These are phyloP conservation scores for Colletotrichum limetticola DNA, from an alignment of 2,329 filamentous ascomycete species.

Conservation along the genomic window DNA sequence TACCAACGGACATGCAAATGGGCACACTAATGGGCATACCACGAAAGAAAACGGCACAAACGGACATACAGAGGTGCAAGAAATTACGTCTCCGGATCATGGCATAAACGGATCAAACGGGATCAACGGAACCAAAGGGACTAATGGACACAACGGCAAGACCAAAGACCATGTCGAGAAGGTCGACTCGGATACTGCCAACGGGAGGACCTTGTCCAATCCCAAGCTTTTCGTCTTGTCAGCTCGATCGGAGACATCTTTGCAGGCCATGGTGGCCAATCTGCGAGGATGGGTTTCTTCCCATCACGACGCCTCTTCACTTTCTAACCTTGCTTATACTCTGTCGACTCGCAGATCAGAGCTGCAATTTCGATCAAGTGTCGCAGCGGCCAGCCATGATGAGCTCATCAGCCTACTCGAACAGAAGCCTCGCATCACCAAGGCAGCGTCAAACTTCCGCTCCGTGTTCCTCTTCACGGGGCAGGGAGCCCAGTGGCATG, in stretches of 20 bases:
- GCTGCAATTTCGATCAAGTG: not conserved
- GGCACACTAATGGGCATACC: too few species aligned
- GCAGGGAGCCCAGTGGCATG: conserved; percentile 40
- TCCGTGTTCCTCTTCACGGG: conserved; percentile 40
- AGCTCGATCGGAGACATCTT: conserved; percentile 37
- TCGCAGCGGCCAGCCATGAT: not conserved
- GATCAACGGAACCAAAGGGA: not conserved
- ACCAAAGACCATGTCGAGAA: not conserved
- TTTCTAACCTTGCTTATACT: conserved; percentile 28
- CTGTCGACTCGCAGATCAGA: not conserved
- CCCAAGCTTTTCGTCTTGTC: conserved; percentile 55
- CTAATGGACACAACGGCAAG: not conserved
- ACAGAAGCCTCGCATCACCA: not conserved
- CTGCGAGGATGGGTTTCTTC: not conserved
- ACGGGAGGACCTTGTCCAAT: not conserved
- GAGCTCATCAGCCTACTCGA: not conserved
- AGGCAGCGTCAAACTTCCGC: conserved; percentile 1
- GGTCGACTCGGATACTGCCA: not conserved
- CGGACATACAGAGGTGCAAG: not conserved
- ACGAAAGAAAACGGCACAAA: too few species aligned
- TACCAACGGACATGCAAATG: not conserved
- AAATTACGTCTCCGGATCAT: not conserved
- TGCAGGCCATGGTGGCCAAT: not conserved
- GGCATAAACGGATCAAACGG: not conserved
- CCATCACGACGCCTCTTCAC: not conserved